Percentiles rank a stretch among this genome's conserved stretches.
Conservation (phyloP, 768 basidiomycete species). For the Leccinum arenicola region DNA sequence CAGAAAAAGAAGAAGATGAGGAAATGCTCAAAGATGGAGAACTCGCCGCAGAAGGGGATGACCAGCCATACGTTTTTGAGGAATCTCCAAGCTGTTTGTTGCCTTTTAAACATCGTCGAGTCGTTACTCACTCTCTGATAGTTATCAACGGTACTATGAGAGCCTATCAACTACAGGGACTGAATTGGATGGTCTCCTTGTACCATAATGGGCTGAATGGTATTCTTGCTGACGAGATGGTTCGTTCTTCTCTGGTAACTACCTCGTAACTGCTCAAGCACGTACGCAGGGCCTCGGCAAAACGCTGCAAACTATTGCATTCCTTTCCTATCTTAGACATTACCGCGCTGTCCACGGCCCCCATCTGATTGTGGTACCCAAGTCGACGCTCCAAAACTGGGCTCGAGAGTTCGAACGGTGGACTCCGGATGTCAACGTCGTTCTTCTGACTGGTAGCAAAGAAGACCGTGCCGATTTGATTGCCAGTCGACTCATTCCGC, state of each 20-base stretch:
- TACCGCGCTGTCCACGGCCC: constrained; percentile 74
- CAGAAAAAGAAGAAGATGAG: constrained; percentile 98
- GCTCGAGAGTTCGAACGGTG: constrained; percentile 86
- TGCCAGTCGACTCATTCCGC: constrained; percentile 70
- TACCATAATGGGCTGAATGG: constrained; percentile 97
- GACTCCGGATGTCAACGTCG: constrained; percentile 84
- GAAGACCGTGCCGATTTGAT: constrained; percentile 88
- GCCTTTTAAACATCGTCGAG: neutral
- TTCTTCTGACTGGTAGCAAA: constrained; percentile 81
- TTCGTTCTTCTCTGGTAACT: constrained; percentile 23
- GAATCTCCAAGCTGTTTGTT: constrained; percentile 83
- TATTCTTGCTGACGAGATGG: constrained; percentile 97
- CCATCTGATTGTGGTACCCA: constrained; percentile 97
- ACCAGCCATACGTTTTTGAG: constrained; percentile 93
- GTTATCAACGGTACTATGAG: constrained; percentile 91
- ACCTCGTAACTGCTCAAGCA: constrained; percentile 1
- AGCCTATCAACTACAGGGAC: constrained; percentile 90
- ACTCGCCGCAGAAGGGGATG: constrained; percentile 73
- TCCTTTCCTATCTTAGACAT: constrained; percentile 92
- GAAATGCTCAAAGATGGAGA: constrained; percentile 89
- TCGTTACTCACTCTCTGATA: constrained; percentile 31
- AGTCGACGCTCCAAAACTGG: constrained; percentile 98
- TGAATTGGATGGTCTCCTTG: constrained; percentile 96
- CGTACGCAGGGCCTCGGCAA: constrained; percentile 84
- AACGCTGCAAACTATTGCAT: constrained; percentile 96